Conservation (phyloP, 495 filamentous ascomycete genomes). For the Aspergillus sparsus region DNA sequence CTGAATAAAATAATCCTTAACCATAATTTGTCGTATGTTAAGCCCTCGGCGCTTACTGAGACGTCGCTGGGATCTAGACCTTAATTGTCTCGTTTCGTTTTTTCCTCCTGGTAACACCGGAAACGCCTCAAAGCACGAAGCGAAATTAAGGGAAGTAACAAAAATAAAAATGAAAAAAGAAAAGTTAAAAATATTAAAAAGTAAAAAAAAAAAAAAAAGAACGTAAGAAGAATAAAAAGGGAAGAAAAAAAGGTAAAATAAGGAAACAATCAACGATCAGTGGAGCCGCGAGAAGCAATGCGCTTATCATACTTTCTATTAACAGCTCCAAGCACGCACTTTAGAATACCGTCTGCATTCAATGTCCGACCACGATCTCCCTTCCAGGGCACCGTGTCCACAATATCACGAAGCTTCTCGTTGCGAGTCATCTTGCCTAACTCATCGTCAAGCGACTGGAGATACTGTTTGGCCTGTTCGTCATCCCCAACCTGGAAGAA, state of each 20-base stretch:
- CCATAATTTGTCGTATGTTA: no score
- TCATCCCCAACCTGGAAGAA: conserved; percentile 96
- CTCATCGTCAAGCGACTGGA: conserved; percentile 78
- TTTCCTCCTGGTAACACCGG: not conserved
- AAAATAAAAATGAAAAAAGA: conserved; percentile 1
- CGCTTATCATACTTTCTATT: conserved; percentile 35
- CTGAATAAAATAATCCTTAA: no score
- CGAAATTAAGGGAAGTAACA: no score
- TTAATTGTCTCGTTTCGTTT: no score
- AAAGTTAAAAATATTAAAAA: not conserved
- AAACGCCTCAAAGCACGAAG: not conserved
- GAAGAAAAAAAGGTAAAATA: conserved; percentile 19
- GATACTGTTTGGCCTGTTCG: conserved; percentile 57
- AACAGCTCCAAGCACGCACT: conserved; percentile 72
- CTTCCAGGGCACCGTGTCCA: conserved; percentile 85
- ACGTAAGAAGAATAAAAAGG: conserved; percentile 8
- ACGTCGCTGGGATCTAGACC: no score
- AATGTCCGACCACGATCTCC: conserved; percentile 44
- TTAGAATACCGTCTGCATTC: conserved; percentile 73
- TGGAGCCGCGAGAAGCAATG: conserved; percentile 20
- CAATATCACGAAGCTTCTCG: conserved; percentile 76
- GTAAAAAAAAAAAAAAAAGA: not conserved
- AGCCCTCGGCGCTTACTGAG: no score
- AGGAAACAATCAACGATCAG: conserved; percentile 17
- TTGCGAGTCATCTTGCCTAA: conserved; percentile 53